Evolutionary conservation across 176 grass and related monocot genomes (phyloP), one percentile per base, ranked within the genome.

Genomic region (Miscanthus lutarioriparius): DNA sequence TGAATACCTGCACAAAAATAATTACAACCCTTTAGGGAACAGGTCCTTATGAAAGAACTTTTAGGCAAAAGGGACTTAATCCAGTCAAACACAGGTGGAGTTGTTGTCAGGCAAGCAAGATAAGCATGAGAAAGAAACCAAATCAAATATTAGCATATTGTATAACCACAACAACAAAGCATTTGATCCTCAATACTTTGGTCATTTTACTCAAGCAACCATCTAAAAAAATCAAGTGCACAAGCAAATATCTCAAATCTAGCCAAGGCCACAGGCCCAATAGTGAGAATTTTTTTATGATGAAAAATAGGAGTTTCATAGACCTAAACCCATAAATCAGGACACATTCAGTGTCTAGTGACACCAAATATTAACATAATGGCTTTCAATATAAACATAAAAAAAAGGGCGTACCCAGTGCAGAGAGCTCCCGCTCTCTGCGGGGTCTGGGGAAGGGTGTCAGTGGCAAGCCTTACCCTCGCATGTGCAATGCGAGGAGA

Each of bases 1-100:
- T 94, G 88, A 99, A 99, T 77, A 99, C 96, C 96, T 99, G 66
- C 43, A 76, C 7, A 4, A 66, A 1, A 88, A 25, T 45, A 77
- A 78, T n/a, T 62, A 62, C n/a, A 72, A 23, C 10, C 67, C n/a
- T 41, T 41, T 23, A 70, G 20, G 37, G 10, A 11, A 25, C 40
- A 71, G 2, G n/a, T 26, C 11, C 69, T 71, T 44, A 15, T 25
- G 13, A 44, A 72, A 26, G 23, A 44, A 72, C 17, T 40, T 39
- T 14, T 15, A 44, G 7, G 2, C 6, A 72, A 72, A 20, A 66
- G 27, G n/a, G 38, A 71, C 16, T 71, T 12, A 4, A 59, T 3
- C 56, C n/a, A 61, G 56, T 25, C 8, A 61, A 44, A 26, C 69
- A 72, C 12, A 15, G 10, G 22, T 8, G 5, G 38, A 25, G 38